Evolutionary conservation across 2,329 filamentous ascomycete species (phyloP).

Genomic region (Diaporthe australafricana): DNA sequence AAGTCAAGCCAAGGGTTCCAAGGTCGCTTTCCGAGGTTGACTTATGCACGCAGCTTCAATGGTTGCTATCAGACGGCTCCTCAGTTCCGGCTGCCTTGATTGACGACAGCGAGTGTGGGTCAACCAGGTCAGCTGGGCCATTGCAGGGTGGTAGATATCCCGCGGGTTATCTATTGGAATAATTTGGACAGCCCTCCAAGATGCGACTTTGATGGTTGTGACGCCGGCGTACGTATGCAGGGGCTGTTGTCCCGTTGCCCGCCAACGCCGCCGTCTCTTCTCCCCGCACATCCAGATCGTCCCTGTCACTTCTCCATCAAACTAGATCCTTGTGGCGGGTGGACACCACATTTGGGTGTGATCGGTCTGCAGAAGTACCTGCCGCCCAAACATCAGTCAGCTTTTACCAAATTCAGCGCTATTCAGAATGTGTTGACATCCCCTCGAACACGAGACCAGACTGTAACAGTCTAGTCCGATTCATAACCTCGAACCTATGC

Average conservation of each 20-base stretch:
- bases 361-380: constrained; percentile 20
- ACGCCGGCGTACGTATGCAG: neutral
- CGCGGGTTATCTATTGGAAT: constrained; percentile 25
- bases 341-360: neutral
- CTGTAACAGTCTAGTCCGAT: neutral
- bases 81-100: constrained; percentile 8
- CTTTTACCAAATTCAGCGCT: constrained; percentile 9
- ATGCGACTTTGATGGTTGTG: constrained; percentile 8
- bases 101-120: neutral
- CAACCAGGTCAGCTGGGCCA: neutral
- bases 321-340: neutral
- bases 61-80: constrained; percentile 8
- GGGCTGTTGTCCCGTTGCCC: neutral
- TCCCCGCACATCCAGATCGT: neutral
- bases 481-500: neutral
- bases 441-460: neutral
- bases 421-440: neutral
- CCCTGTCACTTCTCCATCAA: neutral
- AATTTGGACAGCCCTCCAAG: neutral
- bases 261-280: neutral
- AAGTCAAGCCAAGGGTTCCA: neutral
- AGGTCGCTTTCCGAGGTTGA: neutral
- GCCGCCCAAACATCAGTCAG: constrained; percentile 19
- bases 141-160: constrained; percentile 22
- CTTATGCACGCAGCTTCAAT: constrained; percentile 1